Base-by-base conservation (phyloP, 2,329 filamentous ascomycete species). In the Penicillium sp. region DNA sequence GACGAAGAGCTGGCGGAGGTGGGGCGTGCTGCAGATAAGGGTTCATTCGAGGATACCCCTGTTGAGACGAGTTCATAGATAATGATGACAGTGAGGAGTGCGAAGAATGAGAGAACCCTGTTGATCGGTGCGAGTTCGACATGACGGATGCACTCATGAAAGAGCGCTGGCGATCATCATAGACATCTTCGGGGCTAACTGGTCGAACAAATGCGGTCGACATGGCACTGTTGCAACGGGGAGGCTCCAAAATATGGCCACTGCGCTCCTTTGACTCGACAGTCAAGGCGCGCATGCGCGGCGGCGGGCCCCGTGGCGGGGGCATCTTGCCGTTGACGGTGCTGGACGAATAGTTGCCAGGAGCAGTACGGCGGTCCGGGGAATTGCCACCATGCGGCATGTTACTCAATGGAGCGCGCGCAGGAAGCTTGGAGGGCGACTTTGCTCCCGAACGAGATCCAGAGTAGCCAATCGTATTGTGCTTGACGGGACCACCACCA, bases 211-310 rank as follows among this genome's bases (percentile, higher is more conserved):
- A 75, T 39, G 61, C 57, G 32, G 57, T 62, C 3, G 68, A 69
- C 52, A 69, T 53, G 13, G 64, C 65, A 40, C 76, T 80, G 30
- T 67, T 70, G 50, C 73, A 74, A 29, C 76, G 72, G 13, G 74
- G 58, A 8, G 71, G 60, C 32, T 54, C 62, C 41, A 62, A 52
- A 14, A 56, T 35, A 42, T 59, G 56, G 39, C 50, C 66, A 15
- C 49, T 47, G 20, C 58, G 51, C 39, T 61, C 65, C 20, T 64
- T 69, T 3, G 74, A 71, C 31, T 76, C 75, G 6, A 71, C 64
- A 47, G 79, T 79, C 18, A 95, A 73, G 28, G 93, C 87, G 48
- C 90, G 81, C 88, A 96, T 95, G 62, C 88, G 92, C 32, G 90
- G 90, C 9, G 89, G 89, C 23, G 87, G 86, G 1, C 82, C 73